Base-by-base conservation (phyloP, 176 grass and related monocot species). In the Zea luxurians region DNA sequence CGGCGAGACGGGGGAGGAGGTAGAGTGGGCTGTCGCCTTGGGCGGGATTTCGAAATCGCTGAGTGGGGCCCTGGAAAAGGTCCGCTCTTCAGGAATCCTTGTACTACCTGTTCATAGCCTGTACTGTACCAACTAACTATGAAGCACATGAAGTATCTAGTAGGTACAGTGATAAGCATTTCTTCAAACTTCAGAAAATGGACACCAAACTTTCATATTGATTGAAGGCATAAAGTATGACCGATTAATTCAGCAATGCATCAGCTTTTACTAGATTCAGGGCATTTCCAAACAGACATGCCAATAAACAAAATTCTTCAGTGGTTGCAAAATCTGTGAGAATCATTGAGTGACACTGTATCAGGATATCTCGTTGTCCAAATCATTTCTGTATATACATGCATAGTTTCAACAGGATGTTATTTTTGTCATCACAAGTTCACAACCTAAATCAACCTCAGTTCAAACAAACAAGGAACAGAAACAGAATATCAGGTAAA, bases 381-480 rank as follows among this genome's bases (percentile, higher is more conserved):
- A 27, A 64, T 71, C 9, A 20, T 47, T 53, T 75, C 6, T 76
- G 11, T 58, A 53, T 2, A 37, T 15, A 48, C 5, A 20, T 3
- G 50, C 0, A 13, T 49, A 47, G 5, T 20, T 12, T 17, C 0
- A 61, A 78, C 9, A 0, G 13, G 15, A 12, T 34, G 6, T n/a
- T 49, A 46, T 10, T 34, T 34, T 79, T 42, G 8, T 61, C 3
- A 80, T 64, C 54, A 69, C 17, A 64, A 18, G 15, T 55, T 64
- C 55, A 69, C 27, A 59, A 20, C 15, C 55, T 57, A 77, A 70
- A 80, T 80, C 8, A 64, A 69, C 18, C 52, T 59, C 17, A 76
- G 65, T 48, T 41, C 47, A 13, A 66, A 84, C 16, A 80, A 48
- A 71, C 10, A 72, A 75, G 53, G 42, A 77, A 15, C 16, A 63